Evolutionary conservation across 352 stramenopile genomes (phyloP).

Genomic region (Phytopythium sindhum): DNA sequence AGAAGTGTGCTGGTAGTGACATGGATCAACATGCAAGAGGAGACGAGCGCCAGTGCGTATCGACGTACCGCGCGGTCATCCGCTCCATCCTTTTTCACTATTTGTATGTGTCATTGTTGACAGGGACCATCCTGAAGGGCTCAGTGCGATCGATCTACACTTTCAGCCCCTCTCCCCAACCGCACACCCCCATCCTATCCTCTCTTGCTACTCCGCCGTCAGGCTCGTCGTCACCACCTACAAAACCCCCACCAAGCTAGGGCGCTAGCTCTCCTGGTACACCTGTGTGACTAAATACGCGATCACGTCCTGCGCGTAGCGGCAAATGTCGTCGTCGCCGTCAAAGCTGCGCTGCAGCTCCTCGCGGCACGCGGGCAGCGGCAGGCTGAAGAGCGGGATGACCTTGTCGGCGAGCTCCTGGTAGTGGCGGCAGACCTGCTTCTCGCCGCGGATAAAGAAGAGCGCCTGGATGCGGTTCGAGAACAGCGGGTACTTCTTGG

Average conservation of each 20-base stretch:
- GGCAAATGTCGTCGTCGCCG: constrained; percentile 75
- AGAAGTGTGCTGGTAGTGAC: background rate
- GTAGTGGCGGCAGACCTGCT: constrained; percentile 84
- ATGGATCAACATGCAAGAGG: background rate
- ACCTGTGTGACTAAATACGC: constrained; percentile 86
- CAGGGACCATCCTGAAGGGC: background rate
- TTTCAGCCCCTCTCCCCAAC: background rate
- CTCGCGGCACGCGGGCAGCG: constrained; percentile 63
- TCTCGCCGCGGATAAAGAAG: constrained; percentile 88
- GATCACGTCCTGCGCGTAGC: constrained; percentile 86
- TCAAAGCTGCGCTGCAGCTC: constrained; percentile 73
- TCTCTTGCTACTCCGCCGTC: background rate
- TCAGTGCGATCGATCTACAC: background rate
- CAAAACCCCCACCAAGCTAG: background rate
- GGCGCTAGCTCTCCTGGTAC: constrained; percentile 60
- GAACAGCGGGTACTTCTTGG: constrained; percentile 74
- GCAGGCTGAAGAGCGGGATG: constrained; percentile 76
- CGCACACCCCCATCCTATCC: background rate
- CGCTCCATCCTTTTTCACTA: background rate
- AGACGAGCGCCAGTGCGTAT: background rate
- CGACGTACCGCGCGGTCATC: background rate
- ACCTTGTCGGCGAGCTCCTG: constrained; percentile 79
- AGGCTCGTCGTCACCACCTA: background rate
- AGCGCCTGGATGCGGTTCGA: constrained; percentile 88
- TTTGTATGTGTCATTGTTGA: background rate